Evolutionary conservation across 192 early-diverging fungal genomes (phyloP), one percentile per base, ranked within the genome.

Genomic region (Bifiguratus adelaidae): DNA sequence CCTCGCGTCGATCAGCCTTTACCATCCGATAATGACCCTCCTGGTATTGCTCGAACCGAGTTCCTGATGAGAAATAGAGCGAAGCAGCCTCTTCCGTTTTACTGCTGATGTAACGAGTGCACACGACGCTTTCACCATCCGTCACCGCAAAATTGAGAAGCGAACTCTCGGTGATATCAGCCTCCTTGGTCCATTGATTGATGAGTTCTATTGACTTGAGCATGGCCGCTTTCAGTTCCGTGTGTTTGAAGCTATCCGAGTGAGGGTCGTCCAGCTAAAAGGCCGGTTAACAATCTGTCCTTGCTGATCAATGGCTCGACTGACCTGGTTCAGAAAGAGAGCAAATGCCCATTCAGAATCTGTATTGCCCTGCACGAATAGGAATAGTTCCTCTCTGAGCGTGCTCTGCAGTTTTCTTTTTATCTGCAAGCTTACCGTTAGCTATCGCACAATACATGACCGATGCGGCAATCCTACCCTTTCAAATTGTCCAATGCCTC

Each of bases 341-440:
- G 83, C 85, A 66, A 88, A 88, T 0, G 83, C 78, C 66, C 81
- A 81, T 59, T 88, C 85, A 4, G 83, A 85, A 58, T 88, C 85
- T 0, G 85, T 85, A 30, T 79, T 85, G 51, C 85, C 85, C 47
- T 88, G 78, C 1, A 88, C 68, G 6, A 71, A 61, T 55, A 80
- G 49, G 33, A 76, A 88, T 26, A 88, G 65, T 11, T 84, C 76
- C 29, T 88, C 85, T 11, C 57, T 46, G 16, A 88, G 55, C 7
- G 62, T 64, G 44, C 71, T 72, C 38, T 78, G 76, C 22, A 88
- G 63, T 28, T 58, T 56, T 24, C 85, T 73, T 50, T 85, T 85
- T 47, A 88, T 85, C 74, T 70, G 45, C 2, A 33, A 40, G 26
- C 38, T 6, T 1, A 15, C 9, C 16, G 21, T 37, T 24, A 13